Percentiles rank a stretch among this genome's conserved stretches.
These are phyloP conservation scores for Ophiostoma quercus DNA, from an alignment of 2,329 filamentous ascomycete species.

Conservation along the genomic window DNA sequence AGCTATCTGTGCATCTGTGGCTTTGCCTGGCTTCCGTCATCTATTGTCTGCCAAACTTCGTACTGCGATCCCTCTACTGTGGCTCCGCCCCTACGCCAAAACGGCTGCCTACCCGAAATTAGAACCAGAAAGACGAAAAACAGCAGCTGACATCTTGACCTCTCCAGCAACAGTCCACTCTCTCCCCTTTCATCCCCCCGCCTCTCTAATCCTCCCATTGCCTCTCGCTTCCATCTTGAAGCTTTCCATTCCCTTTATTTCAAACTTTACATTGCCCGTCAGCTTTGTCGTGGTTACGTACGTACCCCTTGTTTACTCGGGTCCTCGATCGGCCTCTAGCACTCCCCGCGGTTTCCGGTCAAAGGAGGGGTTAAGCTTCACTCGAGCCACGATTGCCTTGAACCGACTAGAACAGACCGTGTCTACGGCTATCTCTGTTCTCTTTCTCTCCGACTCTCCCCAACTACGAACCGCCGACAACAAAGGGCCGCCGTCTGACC, in stretches of 20 bases:
- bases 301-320: constrained; percentile 1
- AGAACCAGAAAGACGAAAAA: constrained; percentile 15
- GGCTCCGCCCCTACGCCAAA: constrained; percentile 17
- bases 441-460: neutral
- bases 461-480: neutral
- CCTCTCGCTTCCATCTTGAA: constrained; percentile 2
- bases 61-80: constrained; percentile 6
- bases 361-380: constrained; percentile 29
- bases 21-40: neutral
- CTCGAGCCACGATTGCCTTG: constrained; percentile 19
- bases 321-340: constrained; percentile 15
- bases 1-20: neutral
- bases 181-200: constrained; percentile 8
- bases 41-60: neutral
- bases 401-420: neutral
- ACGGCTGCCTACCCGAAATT: constrained; percentile 24
- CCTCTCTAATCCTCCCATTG: neutral
- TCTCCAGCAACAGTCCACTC: constrained; percentile 19
- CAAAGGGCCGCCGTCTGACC: neutral
- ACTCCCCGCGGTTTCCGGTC: constrained; percentile 27
- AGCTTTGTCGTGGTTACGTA: constrained; percentile 16
- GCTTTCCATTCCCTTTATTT: constrained; percentile 7
- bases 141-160: constrained; percentile 16
- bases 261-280: constrained; percentile 7
- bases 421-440: neutral